phyloP scores from a whole-genome alignment of 164 flowering plant species.

The Magnolia officinalis region DNA sequence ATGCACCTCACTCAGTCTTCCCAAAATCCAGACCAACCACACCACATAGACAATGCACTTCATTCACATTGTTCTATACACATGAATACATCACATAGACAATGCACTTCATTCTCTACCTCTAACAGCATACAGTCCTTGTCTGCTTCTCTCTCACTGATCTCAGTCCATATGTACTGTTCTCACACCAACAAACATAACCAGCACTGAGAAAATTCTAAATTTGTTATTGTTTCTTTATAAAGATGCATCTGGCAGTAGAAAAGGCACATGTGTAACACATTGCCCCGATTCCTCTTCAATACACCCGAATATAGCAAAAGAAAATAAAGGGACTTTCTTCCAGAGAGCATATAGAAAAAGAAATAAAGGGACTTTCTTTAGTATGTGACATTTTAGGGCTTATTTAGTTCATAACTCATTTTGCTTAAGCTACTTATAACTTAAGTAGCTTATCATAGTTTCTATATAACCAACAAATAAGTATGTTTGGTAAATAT shows the following conservation, averaged over 20 bases:
- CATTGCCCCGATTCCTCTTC: not conserved
- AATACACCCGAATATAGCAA: not conserved
- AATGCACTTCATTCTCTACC: constrained; percentile 84
- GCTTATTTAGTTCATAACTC: too few species aligned
- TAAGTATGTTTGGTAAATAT: too few species aligned
- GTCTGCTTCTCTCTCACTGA: constrained; percentile 78
- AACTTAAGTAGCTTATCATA: too few species aligned
- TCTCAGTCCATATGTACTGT: constrained; percentile 88
- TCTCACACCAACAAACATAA: constrained; percentile 12
- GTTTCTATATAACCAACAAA: too few species aligned
- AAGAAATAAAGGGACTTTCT: too few species aligned
- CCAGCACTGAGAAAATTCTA: not conserved
- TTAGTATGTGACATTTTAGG: too few species aligned
- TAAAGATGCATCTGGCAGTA: not conserved
- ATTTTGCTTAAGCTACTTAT: too few species aligned
- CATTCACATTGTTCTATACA: constrained; percentile 41
- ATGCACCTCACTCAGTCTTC: constrained; percentile 72
- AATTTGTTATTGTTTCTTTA: not conserved
- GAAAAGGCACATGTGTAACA: not conserved
- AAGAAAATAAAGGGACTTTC: not conserved
- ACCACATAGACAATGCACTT: constrained; percentile 76
- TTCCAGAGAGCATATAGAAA: not conserved
- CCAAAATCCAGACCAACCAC: constrained; percentile 82
- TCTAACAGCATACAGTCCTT: constrained; percentile 75
- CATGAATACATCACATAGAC: constrained; percentile 45